These are phyloP conservation scores for Hemisphaericaspora subhashii DNA, from an alignment of 1,139 yeast genomes.

Conservation along the genomic window DNA sequence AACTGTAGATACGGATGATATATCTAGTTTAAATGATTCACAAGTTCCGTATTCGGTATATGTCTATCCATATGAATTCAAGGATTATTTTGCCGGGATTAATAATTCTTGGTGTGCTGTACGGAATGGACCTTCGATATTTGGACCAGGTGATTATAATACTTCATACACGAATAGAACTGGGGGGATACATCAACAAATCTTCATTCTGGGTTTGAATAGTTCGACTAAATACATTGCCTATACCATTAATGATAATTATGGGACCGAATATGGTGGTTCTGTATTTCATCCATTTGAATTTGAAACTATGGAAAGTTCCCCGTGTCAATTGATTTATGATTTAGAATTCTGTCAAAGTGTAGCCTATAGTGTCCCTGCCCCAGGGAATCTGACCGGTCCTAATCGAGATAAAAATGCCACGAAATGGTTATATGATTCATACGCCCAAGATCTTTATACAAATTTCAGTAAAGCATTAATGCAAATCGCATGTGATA, in stretches of 20 bases:
- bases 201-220: slow-evolving; percentile 61
- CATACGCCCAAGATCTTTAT: slow-evolving; percentile 55
- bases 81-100: slow-evolving; percentile 40
- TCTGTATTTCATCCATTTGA: slow-evolving; percentile 57
- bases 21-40: slow-evolving; percentile 26
- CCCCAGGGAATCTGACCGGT: slow-evolving; percentile 29
- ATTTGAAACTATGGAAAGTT: slow-evolving; percentile 58
- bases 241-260: slow-evolving; percentile 56
- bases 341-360: slow-evolving; percentile 74
- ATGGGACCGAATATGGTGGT: slow-evolving; percentile 56
- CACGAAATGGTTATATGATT: slow-evolving; percentile 55
- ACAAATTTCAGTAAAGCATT: slow-evolving; percentile 72
- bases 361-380: slow-evolving; percentile 89
- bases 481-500: slow-evolving; percentile 77
- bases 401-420: slow-evolving; percentile 16
- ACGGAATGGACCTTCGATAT: slow-evolving; percentile 44
- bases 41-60: slow-evolving; percentile 43
- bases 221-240: slow-evolving; percentile 65
- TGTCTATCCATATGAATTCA: slow-evolving; percentile 45
- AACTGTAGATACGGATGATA: slow-evolving; percentile 23
- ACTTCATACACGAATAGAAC: slow-evolving; percentile 51
- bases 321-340: slow-evolving; percentile 72
- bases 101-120: slow-evolving; percentile 77
- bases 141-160: slow-evolving; percentile 20
- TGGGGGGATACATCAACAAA: slow-evolving; percentile 56